A percentile compares a stretch with the other conserved stretches of the same genome.
phyloP scores from a whole-genome alignment of 2,329 filamentous ascomycete genomes.

The Aureobasidium sp. region DNA sequence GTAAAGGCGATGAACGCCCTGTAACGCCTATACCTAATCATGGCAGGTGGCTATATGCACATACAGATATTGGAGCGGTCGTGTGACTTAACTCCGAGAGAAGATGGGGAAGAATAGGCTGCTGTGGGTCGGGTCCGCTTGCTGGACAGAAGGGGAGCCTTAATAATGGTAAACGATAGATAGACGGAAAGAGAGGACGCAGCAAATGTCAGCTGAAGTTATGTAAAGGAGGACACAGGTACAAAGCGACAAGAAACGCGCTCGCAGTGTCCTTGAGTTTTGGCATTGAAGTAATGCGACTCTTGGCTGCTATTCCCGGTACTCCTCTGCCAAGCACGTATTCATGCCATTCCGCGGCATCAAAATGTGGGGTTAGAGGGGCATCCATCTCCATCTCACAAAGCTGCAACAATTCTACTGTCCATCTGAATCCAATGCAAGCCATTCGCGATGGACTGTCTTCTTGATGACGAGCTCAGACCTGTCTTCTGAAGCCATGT shows the following conservation, averaged over 20 bases:
- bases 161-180: neutral
- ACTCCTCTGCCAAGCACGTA: neutral
- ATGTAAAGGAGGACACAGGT: neutral
- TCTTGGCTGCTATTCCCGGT: conserved; percentile 8
- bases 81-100: conserved; percentile 5
- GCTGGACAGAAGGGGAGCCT: neutral
- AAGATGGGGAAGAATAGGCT: neutral
- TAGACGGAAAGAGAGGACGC: neutral
- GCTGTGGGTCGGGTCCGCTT: neutral
- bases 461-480: neutral
- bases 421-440: no score
- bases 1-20: conserved; percentile 53
- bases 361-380: neutral
- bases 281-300: neutral
- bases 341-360: neutral
- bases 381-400: neutral
- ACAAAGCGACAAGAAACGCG: neutral
- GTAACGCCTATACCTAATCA: conserved; percentile 55
- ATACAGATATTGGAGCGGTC: neutral
- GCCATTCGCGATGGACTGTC: neutral
- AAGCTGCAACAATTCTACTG: neutral
- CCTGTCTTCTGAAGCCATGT: neutral
- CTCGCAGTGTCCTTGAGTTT: neutral
- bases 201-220: neutral
- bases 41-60: neutral